These are phyloP conservation scores for Gillenia trifoliata DNA, from an alignment of 306 rosid genomes.

Conservation along the genomic window DNA sequence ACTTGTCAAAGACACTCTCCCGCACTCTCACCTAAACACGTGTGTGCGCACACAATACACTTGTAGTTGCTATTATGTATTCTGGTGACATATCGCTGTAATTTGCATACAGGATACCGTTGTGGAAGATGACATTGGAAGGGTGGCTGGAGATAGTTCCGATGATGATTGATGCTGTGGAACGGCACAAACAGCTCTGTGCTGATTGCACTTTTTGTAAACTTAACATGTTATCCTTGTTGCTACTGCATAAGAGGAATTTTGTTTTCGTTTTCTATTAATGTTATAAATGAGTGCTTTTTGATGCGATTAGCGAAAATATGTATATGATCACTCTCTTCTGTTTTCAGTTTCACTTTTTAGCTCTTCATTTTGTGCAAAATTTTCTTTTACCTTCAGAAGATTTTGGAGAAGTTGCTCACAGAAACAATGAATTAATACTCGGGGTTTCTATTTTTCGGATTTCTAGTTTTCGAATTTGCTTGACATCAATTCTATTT, in stretches of 20 bases:
- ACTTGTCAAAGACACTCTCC: background rate
- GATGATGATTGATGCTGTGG: slow-evolving; percentile 52
- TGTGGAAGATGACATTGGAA: slow-evolving; percentile 49
- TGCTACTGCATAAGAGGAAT: background rate
- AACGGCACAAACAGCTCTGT: slow-evolving; percentile 14
- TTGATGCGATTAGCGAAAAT: background rate
- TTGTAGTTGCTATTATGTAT: background rate
- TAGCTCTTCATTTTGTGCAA: background rate
- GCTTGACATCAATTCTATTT: too few relatives aligned
- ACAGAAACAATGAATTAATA: background rate
- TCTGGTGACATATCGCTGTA: background rate
- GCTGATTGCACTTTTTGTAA: background rate
- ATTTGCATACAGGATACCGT: slow-evolving; percentile 42
- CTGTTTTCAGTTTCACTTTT: background rate
- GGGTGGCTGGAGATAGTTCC: slow-evolving; percentile 52
- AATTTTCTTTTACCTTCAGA: background rate
- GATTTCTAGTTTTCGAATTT: too few relatives aligned
- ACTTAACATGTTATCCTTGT: background rate
- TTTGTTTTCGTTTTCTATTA: background rate
- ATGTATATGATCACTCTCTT: background rate
- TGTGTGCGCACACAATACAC: background rate
- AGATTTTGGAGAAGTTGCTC: background rate
- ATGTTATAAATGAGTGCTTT: background rate
- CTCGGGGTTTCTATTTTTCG: too few relatives aligned
- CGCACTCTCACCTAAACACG: too few relatives aligned